Base-by-base conservation (phyloP, 2,329 filamentous ascomycete genomes). In the Monosporascus sp. region DNA sequence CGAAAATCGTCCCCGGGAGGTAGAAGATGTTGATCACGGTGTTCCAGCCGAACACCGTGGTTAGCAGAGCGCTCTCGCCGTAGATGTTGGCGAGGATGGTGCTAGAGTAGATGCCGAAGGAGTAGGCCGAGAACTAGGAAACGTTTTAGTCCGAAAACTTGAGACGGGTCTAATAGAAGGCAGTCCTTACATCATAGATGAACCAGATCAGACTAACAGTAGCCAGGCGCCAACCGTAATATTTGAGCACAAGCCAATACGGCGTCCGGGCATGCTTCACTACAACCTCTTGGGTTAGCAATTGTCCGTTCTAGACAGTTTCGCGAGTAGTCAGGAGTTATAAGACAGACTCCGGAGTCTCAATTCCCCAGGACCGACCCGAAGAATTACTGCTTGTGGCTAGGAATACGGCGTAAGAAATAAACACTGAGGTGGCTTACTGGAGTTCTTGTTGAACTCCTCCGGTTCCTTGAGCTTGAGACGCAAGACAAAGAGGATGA, bases 1-100 rank as follows among this genome's bases (percentile, higher is more conserved):
- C 92, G 3, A 88, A 70, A 50, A 92, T 76, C 24, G 89, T 89
- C 1, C 92, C 92, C 0, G 90, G 91, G 48, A 96, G 80, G 70
- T 95, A 95, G 70, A 96, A 96, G 57, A 90, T 74, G 68, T 94
- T 96, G 74, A 95, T 84, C 42, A 96, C 80, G 0, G 88, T 90
- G 66, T 90, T 91, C 90, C 90, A 96, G 41, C 90, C 92, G 56
- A 96, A 92, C 11, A 84, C 74, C 57, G 87, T 88, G 65, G 89
- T 93, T 2, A 96, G 74, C 0, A 86, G 80, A 0, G 82, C 76
- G 5, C 67, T 62, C 0, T 75, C 64, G 9, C 82, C 81, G 42
- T 86, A 83, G 27, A 90, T 80, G 54, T 82, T 84, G 39, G 74
- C 68, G 0, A 95, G 73, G 62, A 96, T 93, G 1, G 84, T 80